A percentile compares a stretch with the other conserved stretches of the same genome.
These are phyloP conservation scores for Trichosanthes cucumerina DNA, from an alignment of 306 rosid genomes.

Conservation along the genomic window DNA sequence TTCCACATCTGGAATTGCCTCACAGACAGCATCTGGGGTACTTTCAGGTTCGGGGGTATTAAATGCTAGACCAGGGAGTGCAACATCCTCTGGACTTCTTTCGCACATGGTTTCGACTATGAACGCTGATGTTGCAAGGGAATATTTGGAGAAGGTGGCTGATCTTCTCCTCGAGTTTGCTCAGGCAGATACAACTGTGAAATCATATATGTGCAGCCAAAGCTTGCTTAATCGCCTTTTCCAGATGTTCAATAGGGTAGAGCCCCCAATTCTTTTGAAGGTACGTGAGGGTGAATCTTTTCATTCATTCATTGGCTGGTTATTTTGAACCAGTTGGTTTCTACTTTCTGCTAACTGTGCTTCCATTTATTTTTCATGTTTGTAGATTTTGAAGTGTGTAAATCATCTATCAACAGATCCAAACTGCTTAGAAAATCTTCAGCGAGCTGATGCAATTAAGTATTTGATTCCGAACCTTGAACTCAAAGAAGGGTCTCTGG, in stretches of 20 bases:
- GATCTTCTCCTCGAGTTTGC: conserved; percentile 99
- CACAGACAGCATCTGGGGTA: conserved; percentile 96
- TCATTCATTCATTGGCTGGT: background rate
- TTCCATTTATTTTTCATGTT: conserved; percentile 15
- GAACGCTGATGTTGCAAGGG: conserved; percentile 92
- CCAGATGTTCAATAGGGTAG: conserved; percentile 98
- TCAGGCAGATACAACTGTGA: conserved; percentile 89
- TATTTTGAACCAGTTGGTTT: background rate
- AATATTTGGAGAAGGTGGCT: conserved; percentile 90
- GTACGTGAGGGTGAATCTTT: conserved; percentile 24
- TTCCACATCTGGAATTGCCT: conserved; percentile 77
- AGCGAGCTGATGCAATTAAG: conserved; percentile 97
- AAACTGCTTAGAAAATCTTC: conserved; percentile 97
- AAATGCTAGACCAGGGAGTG: conserved; percentile 97
- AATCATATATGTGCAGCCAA: conserved; percentile 90
- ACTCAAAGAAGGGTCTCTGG: conserved; percentile 90
- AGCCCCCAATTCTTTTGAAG: conserved; percentile 91
- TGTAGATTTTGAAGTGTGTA: conserved; percentile 78
- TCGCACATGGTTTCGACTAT: conserved; percentile 90
- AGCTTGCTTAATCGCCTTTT: conserved; percentile 98
- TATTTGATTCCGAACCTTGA: conserved; percentile 95
- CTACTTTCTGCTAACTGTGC: background rate
- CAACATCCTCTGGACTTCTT: conserved; percentile 94
- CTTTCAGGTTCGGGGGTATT: conserved; percentile 98
- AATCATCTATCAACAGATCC: conserved; percentile 98